Base-by-base conservation (phyloP, 1,284 basidiomycete genomes). In the Puccinia horiana region DNA sequence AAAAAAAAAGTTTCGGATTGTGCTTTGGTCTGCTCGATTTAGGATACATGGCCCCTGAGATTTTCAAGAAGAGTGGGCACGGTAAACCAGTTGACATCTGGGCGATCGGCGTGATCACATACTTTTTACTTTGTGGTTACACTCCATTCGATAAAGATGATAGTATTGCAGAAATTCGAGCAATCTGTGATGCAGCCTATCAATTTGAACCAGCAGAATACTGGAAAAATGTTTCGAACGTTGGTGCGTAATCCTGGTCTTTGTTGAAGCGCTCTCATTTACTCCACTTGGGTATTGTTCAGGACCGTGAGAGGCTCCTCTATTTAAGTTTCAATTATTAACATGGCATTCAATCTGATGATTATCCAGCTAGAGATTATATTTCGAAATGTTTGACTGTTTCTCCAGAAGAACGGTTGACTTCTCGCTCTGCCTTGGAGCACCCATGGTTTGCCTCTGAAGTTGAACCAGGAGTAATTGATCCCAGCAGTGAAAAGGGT, bases 21-120 rank as follows among this genome's bases (percentile, higher is more conserved):
- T 52, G 4, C 20, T 82, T 85, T 49, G 65, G 77, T 76, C 56
- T 58, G 74, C 11, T 40, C 54, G 29, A 83, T 42, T 84, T 85
- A 52, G 86, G 87, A 63, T 98, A 99, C 88, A 98, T 98, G 96
- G 95, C 96, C 0, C 96, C 96, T 0, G 96, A 98, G 88, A 98
- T 99, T 85, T 99, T 99, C 90, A 93, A 93, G 87, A 96, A 96
- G 88, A 93, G 91, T 76, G 96, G 96, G 0, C 96, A 99, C 85
- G 92, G 94, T 61, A 97, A 95, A 88, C 95, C 96, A 0, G 96
- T 98, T 37, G 96, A 98, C 86, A 90, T 98, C 84, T 98, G 86
- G 82, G 72, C 78, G 61, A 67, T 80, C 37, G 77, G 80, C 20
- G 77, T 80, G 20, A 81, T 83, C 65, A 83, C 78, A 29, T 83